phyloP scores from a whole-genome alignment of 306 rosid species.

The Castanospermum australe region DNA sequence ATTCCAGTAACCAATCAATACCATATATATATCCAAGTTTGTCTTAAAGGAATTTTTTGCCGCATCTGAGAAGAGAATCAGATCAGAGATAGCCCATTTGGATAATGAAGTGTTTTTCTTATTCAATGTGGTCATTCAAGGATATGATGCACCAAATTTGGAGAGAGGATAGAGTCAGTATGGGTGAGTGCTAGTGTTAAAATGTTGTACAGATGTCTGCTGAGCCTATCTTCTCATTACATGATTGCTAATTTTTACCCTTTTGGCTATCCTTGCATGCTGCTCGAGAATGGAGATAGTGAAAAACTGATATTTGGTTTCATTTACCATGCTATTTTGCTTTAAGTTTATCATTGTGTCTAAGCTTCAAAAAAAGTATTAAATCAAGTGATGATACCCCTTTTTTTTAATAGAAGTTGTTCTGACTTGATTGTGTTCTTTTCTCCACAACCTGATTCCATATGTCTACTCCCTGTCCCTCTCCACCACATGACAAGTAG shows the following conservation, averaged over 20 bases:
- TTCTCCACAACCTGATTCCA: not conserved
- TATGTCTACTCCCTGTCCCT: not conserved
- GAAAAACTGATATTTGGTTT: constrained; percentile 32
- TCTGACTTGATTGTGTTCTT: not conserved
- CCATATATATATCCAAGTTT: constrained; percentile 40
- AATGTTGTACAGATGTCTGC: constrained; percentile 52
- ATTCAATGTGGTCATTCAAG: constrained; percentile 28
- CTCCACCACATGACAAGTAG: not conserved
- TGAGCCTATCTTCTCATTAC: constrained; percentile 27
- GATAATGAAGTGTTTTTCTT: constrained; percentile 28
- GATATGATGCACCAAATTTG: constrained; percentile 19
- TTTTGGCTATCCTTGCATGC: constrained; percentile 18
- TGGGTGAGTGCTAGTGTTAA: not conserved
- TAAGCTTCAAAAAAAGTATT: not conserved
- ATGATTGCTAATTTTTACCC: constrained; percentile 37
- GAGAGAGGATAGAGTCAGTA: constrained; percentile 17
- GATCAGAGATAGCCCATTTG: constrained; percentile 35
- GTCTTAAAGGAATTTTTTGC: not conserved
- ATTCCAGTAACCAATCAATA: constrained; percentile 37
- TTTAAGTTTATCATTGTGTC: constrained; percentile 21
- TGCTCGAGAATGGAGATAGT: constrained; percentile 34
- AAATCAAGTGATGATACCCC: constrained; percentile 12
- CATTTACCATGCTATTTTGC: constrained; percentile 19
- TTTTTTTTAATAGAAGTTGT: not conserved
- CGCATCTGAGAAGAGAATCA: constrained; percentile 32